Evolutionary conservation across 148 eudicot genomes (phyloP).

Genomic region (Drosera capensis): DNA sequence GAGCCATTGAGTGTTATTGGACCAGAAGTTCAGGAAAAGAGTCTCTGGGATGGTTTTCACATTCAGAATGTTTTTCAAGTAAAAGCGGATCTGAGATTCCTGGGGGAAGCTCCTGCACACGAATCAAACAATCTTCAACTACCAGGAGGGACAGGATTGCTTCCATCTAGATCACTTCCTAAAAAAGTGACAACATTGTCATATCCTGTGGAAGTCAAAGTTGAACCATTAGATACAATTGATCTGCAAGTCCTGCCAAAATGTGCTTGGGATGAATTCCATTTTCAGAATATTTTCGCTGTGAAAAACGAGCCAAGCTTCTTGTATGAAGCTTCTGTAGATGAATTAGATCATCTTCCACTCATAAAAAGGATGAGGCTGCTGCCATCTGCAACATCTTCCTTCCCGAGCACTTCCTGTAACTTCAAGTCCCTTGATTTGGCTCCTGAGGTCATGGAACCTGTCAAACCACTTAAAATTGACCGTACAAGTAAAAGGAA

Average conservation of each 20-base stretch:
- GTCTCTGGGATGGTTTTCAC: slow-evolving; percentile 6
- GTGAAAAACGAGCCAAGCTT: slow-evolving; percentile 30
- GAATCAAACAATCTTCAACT: slow-evolving; percentile 55
- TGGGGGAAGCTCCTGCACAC: slow-evolving; percentile 25
- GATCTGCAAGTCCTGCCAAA: slow-evolving; percentile 8
- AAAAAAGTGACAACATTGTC: slow-evolving; percentile 11
- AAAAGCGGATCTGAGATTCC: slow-evolving; percentile 25
- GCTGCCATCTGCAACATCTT: slow-evolving; percentile 24
- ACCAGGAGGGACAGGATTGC: slow-evolving; percentile 42
- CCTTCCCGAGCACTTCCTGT: slow-evolving; percentile 7
- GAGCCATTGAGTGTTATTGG: slow-evolving; percentile 29
- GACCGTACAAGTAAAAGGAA: slow-evolving; percentile 52
- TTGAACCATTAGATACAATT: slow-evolving; percentile 28
- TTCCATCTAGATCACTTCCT: slow-evolving; percentile 21
- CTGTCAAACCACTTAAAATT: slow-evolving; percentile 30
- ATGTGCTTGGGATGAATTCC: slow-evolving; percentile 5
- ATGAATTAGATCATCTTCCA: slow-evolving; percentile 54
- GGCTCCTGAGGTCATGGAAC: slow-evolving; percentile 20
- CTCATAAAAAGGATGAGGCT: slow-evolving; percentile 52
- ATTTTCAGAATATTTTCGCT: slow-evolving; percentile 4
- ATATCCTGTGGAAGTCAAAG: slow-evolving; percentile 27
- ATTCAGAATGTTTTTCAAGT: slow-evolving; percentile 9
- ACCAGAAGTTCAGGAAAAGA: slow-evolving; percentile 6
- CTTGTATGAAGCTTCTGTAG: slow-evolving; percentile 20
- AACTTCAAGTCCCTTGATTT: slow-evolving; percentile 12